Evolutionary conservation across 2,329 filamentous ascomycete species (phyloP).

Genomic region (Cercospora nicotianae): DNA sequence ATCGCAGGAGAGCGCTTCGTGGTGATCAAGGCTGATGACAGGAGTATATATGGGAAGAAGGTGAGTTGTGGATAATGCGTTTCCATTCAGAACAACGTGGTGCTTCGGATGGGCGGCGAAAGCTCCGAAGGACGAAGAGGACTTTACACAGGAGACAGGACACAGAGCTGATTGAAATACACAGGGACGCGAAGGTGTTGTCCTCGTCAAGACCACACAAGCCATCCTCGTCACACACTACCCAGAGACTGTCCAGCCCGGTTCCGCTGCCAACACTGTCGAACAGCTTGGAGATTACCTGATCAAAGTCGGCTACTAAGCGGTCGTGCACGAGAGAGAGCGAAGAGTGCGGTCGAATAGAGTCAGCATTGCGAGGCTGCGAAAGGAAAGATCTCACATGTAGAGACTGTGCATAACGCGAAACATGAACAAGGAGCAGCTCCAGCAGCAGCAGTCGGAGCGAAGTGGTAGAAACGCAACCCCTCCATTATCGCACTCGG

Average conservation of each 20-base stretch:
- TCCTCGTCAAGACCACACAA: conserved; percentile 82
- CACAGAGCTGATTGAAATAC: not conserved
- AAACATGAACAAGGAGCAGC: not conserved
- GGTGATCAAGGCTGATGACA: conserved; percentile 71
- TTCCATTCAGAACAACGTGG: not conserved
- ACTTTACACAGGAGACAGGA: not conserved
- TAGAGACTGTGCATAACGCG: not conserved
- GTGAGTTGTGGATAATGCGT: conserved; percentile 50
- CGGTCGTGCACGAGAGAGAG: not conserved
- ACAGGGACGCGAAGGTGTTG: conserved; percentile 76
- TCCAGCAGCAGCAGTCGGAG: not conserved
- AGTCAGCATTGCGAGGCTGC: not conserved
- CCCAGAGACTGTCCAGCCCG: conserved; percentile 69
- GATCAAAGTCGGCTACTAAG: conserved; percentile 70
- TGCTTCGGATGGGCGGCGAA: not conserved
- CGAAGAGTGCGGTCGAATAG: not conserved
- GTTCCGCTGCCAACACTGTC: conserved; percentile 74
- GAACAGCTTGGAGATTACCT: conserved; percentile 87
- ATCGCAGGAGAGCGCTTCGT: conserved; percentile 77
- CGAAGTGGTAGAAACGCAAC: not conserved
- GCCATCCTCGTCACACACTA: conserved; percentile 89
- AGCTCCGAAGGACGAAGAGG: not conserved
- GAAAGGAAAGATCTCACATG: not conserved
- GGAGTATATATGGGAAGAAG: conserved; percentile 82
- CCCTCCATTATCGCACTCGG: not conserved